Base-by-base conservation (phyloP, 345 rosid species). In the Populus davidiana region DNA sequence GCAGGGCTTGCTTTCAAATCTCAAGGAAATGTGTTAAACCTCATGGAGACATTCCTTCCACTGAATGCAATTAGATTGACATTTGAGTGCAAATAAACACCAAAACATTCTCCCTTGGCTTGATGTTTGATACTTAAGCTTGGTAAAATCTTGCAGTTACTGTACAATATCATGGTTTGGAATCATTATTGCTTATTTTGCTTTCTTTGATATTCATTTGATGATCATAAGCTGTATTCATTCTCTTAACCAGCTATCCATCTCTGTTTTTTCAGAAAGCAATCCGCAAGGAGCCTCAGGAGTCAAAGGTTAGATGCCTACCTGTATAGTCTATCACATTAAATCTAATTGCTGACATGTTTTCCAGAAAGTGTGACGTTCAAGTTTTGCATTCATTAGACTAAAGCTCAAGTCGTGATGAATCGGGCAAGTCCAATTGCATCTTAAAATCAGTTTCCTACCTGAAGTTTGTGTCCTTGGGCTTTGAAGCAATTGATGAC, bases 261-360 rank as follows among this genome's bases (percentile, higher is more conserved):
- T 78, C 8, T 72, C 61, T 20, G 11, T 62, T 73, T 78, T 81
- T 83, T 87, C 92, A 95, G 99, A 91, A 92, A 92, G 82, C 97
- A 20, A 87, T 95, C 27, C 85, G 82, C 81, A 91, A 86, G 81
- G 98, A 95, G 80, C 91, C 97, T 78, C 86, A 88, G 69, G 94
- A 89, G 49, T 91, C 96, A 54, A 88, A 93, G 97, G 99, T 93
- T 85, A 56, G 87, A 41, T 50, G 25, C 50, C 49, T 71, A 50
- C n/a, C 16, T 7, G 50, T 63, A 21, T 6, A 63, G 17, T 23
- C 68, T 23, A 23, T 50, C 38, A 41, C 25, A 18, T 18, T 5
- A 47, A 43, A 63, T 63, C 39, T 41, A 27, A 44, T 63, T 74
- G 11, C 29, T 66, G 61, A n/a, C 38, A 66, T 63, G 43, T 47